These are phyloP conservation scores for Aureobasidium leucospermi DNA, from an alignment of 2,329 filamentous ascomycete species.

Conservation along the genomic window DNA sequence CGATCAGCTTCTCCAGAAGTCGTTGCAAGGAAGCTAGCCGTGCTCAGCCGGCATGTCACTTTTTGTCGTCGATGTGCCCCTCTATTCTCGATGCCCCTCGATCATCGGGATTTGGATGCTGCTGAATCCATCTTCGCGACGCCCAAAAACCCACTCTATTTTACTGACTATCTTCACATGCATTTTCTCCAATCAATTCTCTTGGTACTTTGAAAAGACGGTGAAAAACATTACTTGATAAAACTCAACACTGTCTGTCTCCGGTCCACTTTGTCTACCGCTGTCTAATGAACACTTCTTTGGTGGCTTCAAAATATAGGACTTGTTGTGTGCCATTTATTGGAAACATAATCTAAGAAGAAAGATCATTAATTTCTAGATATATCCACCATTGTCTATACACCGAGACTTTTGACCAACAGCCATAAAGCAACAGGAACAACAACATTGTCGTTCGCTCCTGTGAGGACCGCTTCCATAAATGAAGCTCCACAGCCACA, in stretches of 20 bases:
- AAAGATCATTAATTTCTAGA: too few relatives aligned
- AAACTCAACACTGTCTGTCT: background rate
- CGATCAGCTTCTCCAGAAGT: background rate
- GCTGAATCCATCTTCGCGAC: background rate
- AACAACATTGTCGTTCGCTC: constrained; percentile 96
- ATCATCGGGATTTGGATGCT: background rate
- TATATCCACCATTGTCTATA: background rate
- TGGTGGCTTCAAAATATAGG: too few relatives aligned
- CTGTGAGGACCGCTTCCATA: constrained; percentile 90
- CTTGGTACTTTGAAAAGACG: background rate
- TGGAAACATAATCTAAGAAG: too few relatives aligned
- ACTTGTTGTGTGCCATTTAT: too few relatives aligned
- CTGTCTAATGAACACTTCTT: too few relatives aligned
- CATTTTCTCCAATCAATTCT: background rate
- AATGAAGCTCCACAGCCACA: constrained; percentile 78
- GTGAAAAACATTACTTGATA: background rate
- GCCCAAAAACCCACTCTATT: background rate
- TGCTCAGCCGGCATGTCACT: background rate
- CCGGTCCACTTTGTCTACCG: too few relatives aligned
- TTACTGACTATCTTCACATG: background rate
- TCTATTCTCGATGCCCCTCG: background rate
- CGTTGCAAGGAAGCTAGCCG: background rate
- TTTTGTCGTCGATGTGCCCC: background rate
- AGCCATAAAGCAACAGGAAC: constrained; percentile 91
- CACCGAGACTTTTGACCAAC: constrained; percentile 35